Evolutionary conservation across 495 filamentous ascomycete species (phyloP).

Genomic region (Collariella sp.): DNA sequence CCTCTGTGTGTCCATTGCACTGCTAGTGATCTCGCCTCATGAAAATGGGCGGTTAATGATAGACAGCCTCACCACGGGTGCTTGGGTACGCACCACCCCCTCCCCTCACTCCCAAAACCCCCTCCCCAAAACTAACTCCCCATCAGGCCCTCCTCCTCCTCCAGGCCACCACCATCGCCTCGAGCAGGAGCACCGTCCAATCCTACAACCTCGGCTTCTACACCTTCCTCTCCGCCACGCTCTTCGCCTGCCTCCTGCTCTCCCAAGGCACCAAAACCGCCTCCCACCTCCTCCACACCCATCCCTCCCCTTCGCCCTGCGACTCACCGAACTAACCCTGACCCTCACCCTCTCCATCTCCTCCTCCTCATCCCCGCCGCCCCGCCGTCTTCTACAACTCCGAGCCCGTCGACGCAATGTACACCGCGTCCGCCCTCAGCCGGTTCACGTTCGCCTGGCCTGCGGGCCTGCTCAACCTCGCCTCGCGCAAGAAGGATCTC

Average conservation of each 20-base stretch:
- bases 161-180: constrained; percentile 38
- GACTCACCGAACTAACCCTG: constrained; percentile 30
- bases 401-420: constrained; percentile 54
- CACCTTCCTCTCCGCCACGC: constrained; percentile 35
- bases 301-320: constrained; percentile 25
- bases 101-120: too few relatives aligned
- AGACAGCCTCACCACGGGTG: constrained; percentile 34
- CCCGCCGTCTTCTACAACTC: constrained; percentile 56
- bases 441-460: constrained; percentile 62
- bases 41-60: constrained; percentile 22
- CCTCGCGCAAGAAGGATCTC: constrained; percentile 47
- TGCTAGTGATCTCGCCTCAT: constrained; percentile 35
- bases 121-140: neutral
- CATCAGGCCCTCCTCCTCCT: constrained; percentile 35
- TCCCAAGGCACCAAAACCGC: constrained; percentile 31
- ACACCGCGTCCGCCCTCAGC: constrained; percentile 49
- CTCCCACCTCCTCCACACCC: constrained; percentile 22
- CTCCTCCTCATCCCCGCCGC: constrained; percentile 50
- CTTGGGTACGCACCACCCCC: constrained; percentile 50
- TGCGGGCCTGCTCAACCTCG: constrained; percentile 41
- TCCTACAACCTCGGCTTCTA: constrained; percentile 42
- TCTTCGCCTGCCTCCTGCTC: constrained; percentile 32
- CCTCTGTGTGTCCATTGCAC: constrained; percentile 35
- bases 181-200: constrained; percentile 37
- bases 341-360: constrained; percentile 30